These are phyloP conservation scores for Wickerhamiella cacticola DNA, from an alignment of 805 yeast genomes.

Conservation along the genomic window DNA sequence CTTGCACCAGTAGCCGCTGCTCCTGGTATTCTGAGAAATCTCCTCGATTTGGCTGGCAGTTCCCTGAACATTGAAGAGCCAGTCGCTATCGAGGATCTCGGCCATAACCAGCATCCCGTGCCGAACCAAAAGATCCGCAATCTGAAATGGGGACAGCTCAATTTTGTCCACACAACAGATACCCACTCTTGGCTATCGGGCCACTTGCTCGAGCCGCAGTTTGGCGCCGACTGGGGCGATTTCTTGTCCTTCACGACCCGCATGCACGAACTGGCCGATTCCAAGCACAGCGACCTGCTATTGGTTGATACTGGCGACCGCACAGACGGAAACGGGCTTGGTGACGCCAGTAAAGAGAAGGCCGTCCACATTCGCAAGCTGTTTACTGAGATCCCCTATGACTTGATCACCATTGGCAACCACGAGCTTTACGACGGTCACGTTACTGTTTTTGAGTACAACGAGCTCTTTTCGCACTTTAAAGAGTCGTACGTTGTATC, in stretches of 20 bases:
- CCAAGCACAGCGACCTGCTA: slow-evolving; percentile 46
- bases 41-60: neutral
- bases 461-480: slow-evolving; percentile 38
- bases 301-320: slow-evolving; percentile 81
- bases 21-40: neutral
- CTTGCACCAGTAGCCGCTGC: neutral
- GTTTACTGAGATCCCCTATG: slow-evolving; percentile 53
- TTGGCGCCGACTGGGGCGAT: slow-evolving; percentile 82
- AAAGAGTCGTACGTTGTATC: slow-evolving; percentile 48
- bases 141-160: slow-evolving; percentile 57
- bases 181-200: slow-evolving; percentile 76
- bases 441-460: slow-evolving; percentile 49
- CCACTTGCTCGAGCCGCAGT: slow-evolving; percentile 47
- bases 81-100: no score
- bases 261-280: slow-evolving; percentile 36
- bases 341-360: slow-evolving; percentile 58
- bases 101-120: neutral
- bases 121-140: slow-evolving; percentile 17
- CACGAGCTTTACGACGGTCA: slow-evolving; percentile 71
- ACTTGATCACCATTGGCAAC: slow-evolving; percentile 73
- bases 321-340: slow-evolving; percentile 83
- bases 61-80: no score
- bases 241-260: slow-evolving; percentile 53
- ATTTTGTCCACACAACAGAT: slow-evolving; percentile 89
- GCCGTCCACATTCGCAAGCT: slow-evolving; percentile 51